phyloP scores from a whole-genome alignment of 2,329 filamentous ascomycete genomes.

The Apiospora kogelbergensis region DNA sequence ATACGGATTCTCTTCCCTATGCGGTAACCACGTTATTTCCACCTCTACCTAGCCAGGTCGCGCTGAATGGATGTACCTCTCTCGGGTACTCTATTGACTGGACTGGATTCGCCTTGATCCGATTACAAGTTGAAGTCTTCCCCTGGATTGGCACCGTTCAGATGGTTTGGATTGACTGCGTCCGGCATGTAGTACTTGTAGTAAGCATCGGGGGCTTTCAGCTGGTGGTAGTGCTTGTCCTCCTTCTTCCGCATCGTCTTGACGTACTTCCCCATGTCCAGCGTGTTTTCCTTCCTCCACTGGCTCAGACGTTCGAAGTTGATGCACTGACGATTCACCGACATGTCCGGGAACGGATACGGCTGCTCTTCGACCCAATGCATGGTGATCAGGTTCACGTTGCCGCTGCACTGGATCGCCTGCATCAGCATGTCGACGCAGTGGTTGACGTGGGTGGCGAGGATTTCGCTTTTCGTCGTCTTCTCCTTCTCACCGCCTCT shows the following conservation, averaged over 20 bases:
- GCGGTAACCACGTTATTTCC: too few species aligned
- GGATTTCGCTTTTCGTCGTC: conserved; percentile 18
- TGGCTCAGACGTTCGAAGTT: conserved; percentile 23
- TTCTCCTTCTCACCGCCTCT: conserved; percentile 16
- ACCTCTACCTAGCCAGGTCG: too few species aligned
- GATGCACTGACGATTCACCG: conserved; percentile 33
- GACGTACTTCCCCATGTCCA: conserved; percentile 22
- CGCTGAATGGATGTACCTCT: too few species aligned
- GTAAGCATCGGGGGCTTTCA: conserved; percentile 14
- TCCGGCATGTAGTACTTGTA: conserved; percentile 13
- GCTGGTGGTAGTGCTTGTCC: conserved; percentile 10
- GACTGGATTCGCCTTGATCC: too few species aligned
- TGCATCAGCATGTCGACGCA: conserved; percentile 36
- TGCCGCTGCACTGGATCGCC: conserved; percentile 33
- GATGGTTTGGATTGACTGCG: conserved; percentile 16
- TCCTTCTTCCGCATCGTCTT: conserved; percentile 20
- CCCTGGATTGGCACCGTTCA: conserved; percentile 12
- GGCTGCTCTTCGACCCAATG: conserved; percentile 32
- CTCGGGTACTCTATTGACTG: too few species aligned
- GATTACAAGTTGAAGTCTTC: conserved; percentile 18
- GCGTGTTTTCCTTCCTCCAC: conserved; percentile 20
- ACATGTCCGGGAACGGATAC: conserved; percentile 33
- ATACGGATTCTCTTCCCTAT: too few species aligned
- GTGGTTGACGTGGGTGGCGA: conserved; percentile 32
- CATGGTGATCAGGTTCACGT: conserved; percentile 34